phyloP scores from a whole-genome alignment of 2,329 filamentous ascomycete genomes.

The Fusarium mexicanum region DNA sequence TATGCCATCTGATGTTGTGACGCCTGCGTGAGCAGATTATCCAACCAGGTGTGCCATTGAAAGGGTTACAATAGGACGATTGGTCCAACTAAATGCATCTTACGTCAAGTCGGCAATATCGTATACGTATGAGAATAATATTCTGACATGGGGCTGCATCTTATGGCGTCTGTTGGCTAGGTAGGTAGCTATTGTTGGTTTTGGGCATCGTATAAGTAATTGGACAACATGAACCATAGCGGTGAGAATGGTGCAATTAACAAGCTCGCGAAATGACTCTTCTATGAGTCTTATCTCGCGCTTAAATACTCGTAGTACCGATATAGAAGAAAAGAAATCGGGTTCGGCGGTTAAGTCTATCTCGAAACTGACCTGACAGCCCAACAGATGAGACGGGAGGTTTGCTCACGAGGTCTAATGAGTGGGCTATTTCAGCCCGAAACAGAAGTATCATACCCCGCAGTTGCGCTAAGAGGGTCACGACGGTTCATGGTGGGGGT shows the following conservation, averaged over 20 bases:
- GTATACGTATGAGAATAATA: not conserved
- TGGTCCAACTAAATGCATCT: conserved; percentile 1
- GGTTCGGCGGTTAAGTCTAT: conserved; percentile 22
- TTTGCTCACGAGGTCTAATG: conserved; percentile 35
- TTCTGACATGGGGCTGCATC: conserved; percentile 8
- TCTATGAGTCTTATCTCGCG: not conserved
- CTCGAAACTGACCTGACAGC: conserved; percentile 17
- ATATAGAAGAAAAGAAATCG: not conserved
- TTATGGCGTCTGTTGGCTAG: not conserved
- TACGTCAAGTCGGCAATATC: conserved; percentile 21
- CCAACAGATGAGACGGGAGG: conserved; percentile 18
- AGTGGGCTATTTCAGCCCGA: conserved; percentile 29
- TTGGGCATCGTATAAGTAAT: not conserved
- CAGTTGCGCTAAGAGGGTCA: conserved; percentile 38
- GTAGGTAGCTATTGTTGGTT: not conserved
- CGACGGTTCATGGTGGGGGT: conserved; percentile 35
- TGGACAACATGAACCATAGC: not conserved
- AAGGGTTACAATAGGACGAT: not conserved
- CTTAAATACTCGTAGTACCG: not conserved
- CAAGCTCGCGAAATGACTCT: not conserved
- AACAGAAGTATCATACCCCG: conserved; percentile 35
- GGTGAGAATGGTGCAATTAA: conserved; percentile 11
- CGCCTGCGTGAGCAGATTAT: not conserved
- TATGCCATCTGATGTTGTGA: not conserved
- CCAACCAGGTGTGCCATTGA: not conserved